Conservation (phyloP, 2,329 filamentous ascomycete genomes). For the Pestalotiopsis sp. region DNA sequence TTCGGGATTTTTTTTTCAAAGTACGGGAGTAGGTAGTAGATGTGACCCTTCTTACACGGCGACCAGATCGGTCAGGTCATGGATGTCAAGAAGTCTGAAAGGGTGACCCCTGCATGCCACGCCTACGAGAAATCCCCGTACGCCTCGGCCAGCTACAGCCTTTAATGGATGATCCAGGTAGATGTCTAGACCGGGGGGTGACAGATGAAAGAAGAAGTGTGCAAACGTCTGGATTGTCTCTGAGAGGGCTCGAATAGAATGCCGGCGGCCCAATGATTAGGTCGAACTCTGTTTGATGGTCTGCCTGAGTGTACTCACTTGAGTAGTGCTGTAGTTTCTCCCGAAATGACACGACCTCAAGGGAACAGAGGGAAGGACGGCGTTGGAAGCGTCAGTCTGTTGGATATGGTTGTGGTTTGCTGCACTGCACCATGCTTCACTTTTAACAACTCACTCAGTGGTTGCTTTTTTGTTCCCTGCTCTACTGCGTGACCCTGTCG, state of each 20-base stretch:
- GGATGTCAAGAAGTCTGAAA: not conserved
- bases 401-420: too few species aligned
- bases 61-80: constrained; percentile 5
- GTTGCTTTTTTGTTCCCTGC: not conserved
- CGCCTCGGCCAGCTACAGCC: constrained; percentile 4
- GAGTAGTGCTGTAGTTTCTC: too few species aligned
- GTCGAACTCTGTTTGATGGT: too few species aligned
- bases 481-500: not conserved
- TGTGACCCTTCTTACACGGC: not conserved
- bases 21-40: not conserved
- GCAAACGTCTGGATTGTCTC: too few species aligned
- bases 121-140: not conserved
- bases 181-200: not conserved
- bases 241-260: too few species aligned
- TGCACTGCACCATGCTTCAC: too few species aligned
- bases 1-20: not conserved
- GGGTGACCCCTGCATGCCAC: constrained; percentile 9
- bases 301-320: too few species aligned
- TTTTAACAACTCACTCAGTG: not conserved
- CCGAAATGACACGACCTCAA: too few species aligned
- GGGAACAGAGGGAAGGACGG: too few species aligned
- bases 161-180: not conserved
- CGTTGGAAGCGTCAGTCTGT: too few species aligned
- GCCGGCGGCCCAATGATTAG: too few species aligned
- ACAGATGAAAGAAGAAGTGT: too few species aligned